A percentile compares a stretch with the other conserved stretches of the same genome.
Evolutionary conservation across 768 basidiomycete species (phyloP).

Genomic region (Pleurotus djamor): DNA sequence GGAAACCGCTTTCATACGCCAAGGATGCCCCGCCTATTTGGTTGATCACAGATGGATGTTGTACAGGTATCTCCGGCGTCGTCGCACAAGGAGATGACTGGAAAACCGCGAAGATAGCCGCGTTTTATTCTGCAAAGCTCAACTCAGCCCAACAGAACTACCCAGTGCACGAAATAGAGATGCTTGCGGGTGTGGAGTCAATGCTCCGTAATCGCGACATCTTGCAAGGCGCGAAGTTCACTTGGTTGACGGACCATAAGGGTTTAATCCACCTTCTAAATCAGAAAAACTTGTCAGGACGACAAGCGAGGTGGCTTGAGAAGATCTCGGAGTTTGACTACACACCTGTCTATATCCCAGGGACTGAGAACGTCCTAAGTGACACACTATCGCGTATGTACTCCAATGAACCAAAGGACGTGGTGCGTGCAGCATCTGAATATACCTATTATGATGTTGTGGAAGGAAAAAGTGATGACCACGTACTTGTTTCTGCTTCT

Average conservation of each 20-base stretch:
- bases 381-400: slow-evolving; percentile 28
- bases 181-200: slow-evolving; percentile 8
- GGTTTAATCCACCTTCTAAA: slow-evolving; percentile 1
- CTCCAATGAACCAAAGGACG: slow-evolving; percentile 10
- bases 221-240: slow-evolving; percentile 7
- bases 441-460: slow-evolving; percentile 8
- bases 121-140: slow-evolving; percentile 19
- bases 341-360: slow-evolving; percentile 12
- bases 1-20: slow-evolving; percentile 11
- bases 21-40: slow-evolving; percentile 8
- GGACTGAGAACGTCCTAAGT: slow-evolving; percentile 17
- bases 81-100: slow-evolving; percentile 12
- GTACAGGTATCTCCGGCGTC: slow-evolving; percentile 12
- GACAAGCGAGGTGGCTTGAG: slow-evolving; percentile 13
- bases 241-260: slow-evolving; percentile 11
- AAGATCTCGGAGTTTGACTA: slow-evolving; percentile 13
- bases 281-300: slow-evolving; percentile 7
- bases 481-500: background rate
- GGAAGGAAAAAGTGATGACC: background rate
- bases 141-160: slow-evolving; percentile 24
- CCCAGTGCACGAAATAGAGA: slow-evolving; percentile 21
- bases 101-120: slow-evolving; percentile 20
- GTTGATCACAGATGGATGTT: slow-evolving; percentile 16
- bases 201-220: slow-evolving; percentile 7
- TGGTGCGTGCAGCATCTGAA: slow-evolving; percentile 10